Evolutionary conservation across 2,329 filamentous ascomycete genomes (phyloP).

Genomic region (Botrytis byssoidea): DNA sequence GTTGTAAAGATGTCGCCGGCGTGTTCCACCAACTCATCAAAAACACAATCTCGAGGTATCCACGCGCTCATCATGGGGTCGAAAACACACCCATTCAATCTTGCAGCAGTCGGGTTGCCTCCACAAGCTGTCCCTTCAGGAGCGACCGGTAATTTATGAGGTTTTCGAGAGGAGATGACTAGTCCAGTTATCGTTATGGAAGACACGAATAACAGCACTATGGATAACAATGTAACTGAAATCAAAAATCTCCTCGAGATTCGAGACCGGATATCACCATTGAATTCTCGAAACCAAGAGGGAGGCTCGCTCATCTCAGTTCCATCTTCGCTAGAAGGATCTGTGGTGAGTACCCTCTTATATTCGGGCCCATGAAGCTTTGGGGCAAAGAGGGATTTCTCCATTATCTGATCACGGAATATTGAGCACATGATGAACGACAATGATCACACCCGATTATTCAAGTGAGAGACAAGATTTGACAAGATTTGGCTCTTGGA

Average conservation of each 20-base stretch:
- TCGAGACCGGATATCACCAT: background rate
- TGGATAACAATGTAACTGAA: background rate
- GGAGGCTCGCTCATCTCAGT: background rate
- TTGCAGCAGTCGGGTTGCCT: background rate
- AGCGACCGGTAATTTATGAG: background rate
- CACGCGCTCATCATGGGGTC: background rate
- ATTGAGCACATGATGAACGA: too few species aligned
- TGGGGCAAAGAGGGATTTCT: background rate
- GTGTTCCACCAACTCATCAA: conserved; percentile 8
- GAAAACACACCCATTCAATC: conserved; percentile 5
- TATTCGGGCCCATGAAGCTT: conserved; percentile 8
- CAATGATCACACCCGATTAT: too few species aligned
- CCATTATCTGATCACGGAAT: background rate
- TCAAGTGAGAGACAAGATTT: too few species aligned
- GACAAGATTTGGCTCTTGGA: too few species aligned
- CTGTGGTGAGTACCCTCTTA: background rate
- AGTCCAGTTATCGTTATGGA: conserved; percentile 5
- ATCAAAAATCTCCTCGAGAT: conserved; percentile 1
- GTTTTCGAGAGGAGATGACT: background rate
- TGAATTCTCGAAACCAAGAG: conserved; percentile 4
- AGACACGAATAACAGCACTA: conserved; percentile 7
- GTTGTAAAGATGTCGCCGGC: conserved; percentile 4
- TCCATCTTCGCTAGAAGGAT: conserved; percentile 9
- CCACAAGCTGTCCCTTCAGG: conserved; percentile 11
- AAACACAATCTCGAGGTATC: conserved; percentile 1